Percentiles rank a stretch among this genome's conserved stretches.
phyloP scores from a whole-genome alignment of 768 basidiomycete species.

The Trichaptum fuscoviolaceum region DNA sequence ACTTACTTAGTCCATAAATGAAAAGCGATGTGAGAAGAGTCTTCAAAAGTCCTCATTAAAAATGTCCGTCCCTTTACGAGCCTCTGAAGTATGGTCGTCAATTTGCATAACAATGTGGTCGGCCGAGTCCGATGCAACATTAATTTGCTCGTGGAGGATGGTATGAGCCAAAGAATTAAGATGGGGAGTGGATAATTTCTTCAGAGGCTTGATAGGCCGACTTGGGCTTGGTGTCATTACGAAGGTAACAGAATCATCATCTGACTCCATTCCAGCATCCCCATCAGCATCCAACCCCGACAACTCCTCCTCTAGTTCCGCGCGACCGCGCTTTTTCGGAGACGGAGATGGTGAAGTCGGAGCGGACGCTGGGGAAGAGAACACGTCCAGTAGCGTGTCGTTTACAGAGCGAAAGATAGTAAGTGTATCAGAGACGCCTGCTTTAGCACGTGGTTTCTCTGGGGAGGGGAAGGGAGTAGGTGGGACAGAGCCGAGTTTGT shows the following conservation, averaged over 20 bases:
- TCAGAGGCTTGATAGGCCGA: slow-evolving; percentile 5
- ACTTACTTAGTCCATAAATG: not conserved
- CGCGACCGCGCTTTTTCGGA: slow-evolving; percentile 33
- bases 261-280: slow-evolving; percentile 4
- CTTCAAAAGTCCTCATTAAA: not conserved
- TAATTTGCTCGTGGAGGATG: not conserved
- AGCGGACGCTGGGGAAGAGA: slow-evolving; percentile 30
- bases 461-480: slow-evolving; percentile 16
- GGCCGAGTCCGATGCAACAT: not conserved
- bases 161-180: not conserved
- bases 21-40: not conserved
- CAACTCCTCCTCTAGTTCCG: slow-evolving; percentile 14
- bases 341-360: slow-evolving; percentile 26
- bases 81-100: not conserved
- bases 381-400: slow-evolving; percentile 49
- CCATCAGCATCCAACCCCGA: slow-evolving; percentile 9
- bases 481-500: slow-evolving; percentile 19
- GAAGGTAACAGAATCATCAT: not conserved
- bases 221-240: not conserved
- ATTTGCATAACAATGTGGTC: not conserved
- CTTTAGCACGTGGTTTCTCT: slow-evolving; percentile 24
- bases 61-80: not conserved
- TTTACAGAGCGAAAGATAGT: slow-evolving; percentile 50
- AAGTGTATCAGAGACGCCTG: slow-evolving; percentile 12
- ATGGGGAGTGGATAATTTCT: not conserved